A percentile compares a stretch with the other conserved stretches of the same genome.
Conservation (phyloP, 2,329 filamentous ascomycete species). For the Monosporascus sp. region DNA sequence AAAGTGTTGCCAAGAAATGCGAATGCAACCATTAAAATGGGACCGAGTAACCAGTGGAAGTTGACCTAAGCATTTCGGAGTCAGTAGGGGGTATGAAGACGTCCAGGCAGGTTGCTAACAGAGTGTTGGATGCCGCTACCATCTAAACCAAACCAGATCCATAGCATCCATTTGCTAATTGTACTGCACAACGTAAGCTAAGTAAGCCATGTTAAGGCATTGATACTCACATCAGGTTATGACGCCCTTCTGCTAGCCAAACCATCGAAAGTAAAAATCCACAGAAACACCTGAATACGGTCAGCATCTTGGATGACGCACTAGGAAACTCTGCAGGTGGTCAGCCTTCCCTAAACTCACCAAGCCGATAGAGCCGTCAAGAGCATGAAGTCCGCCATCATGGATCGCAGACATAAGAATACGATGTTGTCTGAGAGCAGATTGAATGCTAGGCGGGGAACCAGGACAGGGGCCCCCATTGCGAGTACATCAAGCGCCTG, state of each 20-base stretch:
- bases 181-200: constrained; percentile 38
- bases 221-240: constrained; percentile 49
- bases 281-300: constrained; percentile 57
- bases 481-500: constrained; percentile 76
- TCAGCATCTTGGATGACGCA: constrained; percentile 6
- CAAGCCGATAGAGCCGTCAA: constrained; percentile 71
- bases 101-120: constrained; percentile 27
- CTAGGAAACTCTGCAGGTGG: background rate
- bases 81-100: constrained; percentile 10
- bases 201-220: background rate
- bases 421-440: constrained; percentile 79
- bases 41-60: constrained; percentile 76
- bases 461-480: constrained; percentile 70
- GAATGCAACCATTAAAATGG: constrained; percentile 75
- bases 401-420: constrained; percentile 73
- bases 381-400: constrained; percentile 82
- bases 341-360: constrained; percentile 27
- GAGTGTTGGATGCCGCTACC: constrained; percentile 59
- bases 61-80: constrained; percentile 42
- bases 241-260: constrained; percentile 66
- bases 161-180: constrained; percentile 87
- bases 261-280: constrained; percentile 75
- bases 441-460: constrained; percentile 78
- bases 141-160: constrained; percentile 88
- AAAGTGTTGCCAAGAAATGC: constrained; percentile 82